Evolutionary conservation across 1,139 yeast genomes (phyloP), one percentile per base, ranked within the genome.

Genomic region (Candida glucosophila): DNA sequence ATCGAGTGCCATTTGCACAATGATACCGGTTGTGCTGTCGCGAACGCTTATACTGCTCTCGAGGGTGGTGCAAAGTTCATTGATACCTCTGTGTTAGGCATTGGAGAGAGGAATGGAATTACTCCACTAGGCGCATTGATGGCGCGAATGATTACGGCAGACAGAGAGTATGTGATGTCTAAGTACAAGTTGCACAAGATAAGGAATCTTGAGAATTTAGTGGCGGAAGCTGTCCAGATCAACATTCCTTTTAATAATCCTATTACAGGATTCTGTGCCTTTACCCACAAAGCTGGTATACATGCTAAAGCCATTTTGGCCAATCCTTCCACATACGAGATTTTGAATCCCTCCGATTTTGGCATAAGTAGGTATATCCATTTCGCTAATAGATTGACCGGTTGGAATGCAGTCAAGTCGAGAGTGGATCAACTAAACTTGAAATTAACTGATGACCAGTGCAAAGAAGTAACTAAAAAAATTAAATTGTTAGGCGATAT

Each of bases 141-240:
- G 96, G 97, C 97, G 28, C 77, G 97, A 62, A 90, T 90, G 98
- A 86, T 90, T 55, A 95, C 95, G 34, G 96, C 97, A 35, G 95
- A 88, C 61, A 81, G 97, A 51, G 97, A 90, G 46, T 90, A 90
- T 55, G 97, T 88, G 29, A 66, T 88, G 52, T 76, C 92, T 56
- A 90, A 90, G 67, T 90, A 90, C 67, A 90, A 90, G 68, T 68
- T 90, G 44, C 95, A 88, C 65, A 88, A 88, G 70, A 74, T 90
- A 45, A 79, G 97, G 66, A 97, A 90, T 50, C 69, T 90, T 52
- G 98, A 90, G 61, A 85, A 80, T 57, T 67, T 90, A 56, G 96
- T 90, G 35, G 97, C 97, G 28, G 95, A 88, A 39, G 94, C 96
- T 16, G 97, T 90, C 29, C 94, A 85, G 60, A 95, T 90, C 36